Evolutionary conservation across 441 rosid genomes (phyloP).

Genomic region (Bocquillonia castaneifolia): DNA sequence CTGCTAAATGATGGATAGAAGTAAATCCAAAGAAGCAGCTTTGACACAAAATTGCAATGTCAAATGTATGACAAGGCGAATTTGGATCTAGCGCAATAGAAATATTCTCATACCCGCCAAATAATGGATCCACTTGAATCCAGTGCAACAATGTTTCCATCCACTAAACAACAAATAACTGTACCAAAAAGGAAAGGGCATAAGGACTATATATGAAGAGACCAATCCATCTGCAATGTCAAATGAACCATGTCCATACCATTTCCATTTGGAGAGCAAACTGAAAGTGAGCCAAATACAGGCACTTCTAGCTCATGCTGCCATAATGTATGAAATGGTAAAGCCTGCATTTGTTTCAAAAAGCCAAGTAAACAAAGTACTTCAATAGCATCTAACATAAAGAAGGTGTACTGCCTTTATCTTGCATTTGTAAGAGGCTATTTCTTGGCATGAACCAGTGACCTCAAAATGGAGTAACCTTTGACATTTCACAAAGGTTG

Average conservation of each 20-base stretch:
- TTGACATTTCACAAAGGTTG: background rate
- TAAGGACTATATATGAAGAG: background rate
- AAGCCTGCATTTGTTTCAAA: slow-evolving; percentile 46
- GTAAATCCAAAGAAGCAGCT: background rate
- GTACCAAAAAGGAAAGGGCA: slow-evolving; percentile 21
- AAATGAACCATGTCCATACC: slow-evolving; percentile 33
- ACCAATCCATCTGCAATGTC: background rate
- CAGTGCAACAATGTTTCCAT: slow-evolving; percentile 68
- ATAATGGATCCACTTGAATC: slow-evolving; percentile 53
- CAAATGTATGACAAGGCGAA: background rate
- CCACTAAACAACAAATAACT: slow-evolving; percentile 94
- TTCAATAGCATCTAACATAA: background rate
- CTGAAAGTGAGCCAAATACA: slow-evolving; percentile 66
- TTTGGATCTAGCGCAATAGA: background rate
- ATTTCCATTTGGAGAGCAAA: slow-evolving; percentile 44
- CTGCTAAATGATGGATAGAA: background rate
- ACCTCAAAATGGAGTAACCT: background rate
- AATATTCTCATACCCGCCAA: slow-evolving; percentile 66
- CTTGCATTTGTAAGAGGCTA: slow-evolving; percentile 1
- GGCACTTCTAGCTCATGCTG: slow-evolving; percentile 65
- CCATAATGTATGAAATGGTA: slow-evolving; percentile 66
- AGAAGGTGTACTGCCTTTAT: background rate
- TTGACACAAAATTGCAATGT: background rate
- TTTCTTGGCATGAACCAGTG: background rate
- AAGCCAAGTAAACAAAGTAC: slow-evolving; percentile 8